A percentile compares a stretch with the other conserved stretches of the same genome.
Evolutionary conservation across 495 filamentous ascomycete genomes (phyloP).

Genomic region (Letharia columbiana): DNA sequence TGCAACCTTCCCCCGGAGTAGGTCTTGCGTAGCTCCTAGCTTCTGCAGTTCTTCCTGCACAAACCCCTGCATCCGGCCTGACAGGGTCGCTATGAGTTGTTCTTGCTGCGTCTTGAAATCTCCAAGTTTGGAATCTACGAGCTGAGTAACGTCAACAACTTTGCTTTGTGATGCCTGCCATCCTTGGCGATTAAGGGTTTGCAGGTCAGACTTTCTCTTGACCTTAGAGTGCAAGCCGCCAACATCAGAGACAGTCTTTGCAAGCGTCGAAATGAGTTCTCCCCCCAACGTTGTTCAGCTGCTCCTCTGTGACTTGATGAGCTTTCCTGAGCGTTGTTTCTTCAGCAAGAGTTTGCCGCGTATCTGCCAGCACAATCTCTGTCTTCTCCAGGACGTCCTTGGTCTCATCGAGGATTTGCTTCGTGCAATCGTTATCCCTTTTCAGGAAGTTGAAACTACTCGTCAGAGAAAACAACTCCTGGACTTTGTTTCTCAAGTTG

Average conservation of each 20-base stretch:
- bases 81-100: constrained; percentile 54
- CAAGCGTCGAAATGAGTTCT: constrained; percentile 65
- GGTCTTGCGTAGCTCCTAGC: constrained; percentile 53
- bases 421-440: constrained; percentile 74
- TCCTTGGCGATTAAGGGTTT: constrained; percentile 61
- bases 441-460: constrained; percentile 76
- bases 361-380: constrained; percentile 67
- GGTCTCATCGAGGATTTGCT: constrained; percentile 62
- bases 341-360: constrained; percentile 65
- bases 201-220: constrained; percentile 72
- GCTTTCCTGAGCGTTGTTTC: constrained; percentile 73
- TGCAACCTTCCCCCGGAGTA: constrained; percentile 57
- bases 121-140: constrained; percentile 64
- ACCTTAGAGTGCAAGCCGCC: constrained; percentile 74
- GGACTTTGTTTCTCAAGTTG: constrained; percentile 80
- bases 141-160: constrained; percentile 61
- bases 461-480: constrained; percentile 79
- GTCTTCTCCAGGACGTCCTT: constrained; percentile 77
- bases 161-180: constrained; percentile 71
- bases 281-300: constrained; percentile 62
- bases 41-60: constrained; percentile 62
- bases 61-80: constrained; percentile 61
- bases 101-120: constrained; percentile 63
- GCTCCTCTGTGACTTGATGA: constrained; percentile 74
- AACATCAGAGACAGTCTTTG: constrained; percentile 69